Base-by-base conservation (phyloP, 2,329 filamentous ascomycete genomes). In the Fusarium floridanum region DNA sequence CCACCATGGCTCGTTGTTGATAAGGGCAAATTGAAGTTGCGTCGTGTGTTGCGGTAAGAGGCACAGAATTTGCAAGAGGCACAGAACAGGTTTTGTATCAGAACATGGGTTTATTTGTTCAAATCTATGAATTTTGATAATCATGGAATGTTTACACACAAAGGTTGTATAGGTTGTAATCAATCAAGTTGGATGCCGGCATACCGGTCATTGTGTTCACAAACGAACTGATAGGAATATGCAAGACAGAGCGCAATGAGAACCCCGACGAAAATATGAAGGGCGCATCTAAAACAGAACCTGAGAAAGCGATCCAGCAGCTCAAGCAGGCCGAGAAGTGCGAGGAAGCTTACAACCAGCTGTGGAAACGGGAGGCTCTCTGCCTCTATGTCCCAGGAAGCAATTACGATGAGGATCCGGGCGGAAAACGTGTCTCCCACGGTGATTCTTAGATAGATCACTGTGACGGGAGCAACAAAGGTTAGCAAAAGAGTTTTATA, bases 1-100 rank as follows among this genome's bases (percentile, higher is more conserved):
- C 67, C 56, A 59, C 67, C 39, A 39, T 50, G 39, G 27, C 48
- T 53, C 29, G 37, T 61, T 43, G 9, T 9, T 6, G 59, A 61
- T 61, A 61, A 36, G 39, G 22, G 6, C 1, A 34, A 34, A 32
- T 53, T 53, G 24, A 32, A n/a, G 17, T 12, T 53, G 27, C n/a
- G 27, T 53, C 48, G 17, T 32, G 27, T 53, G 17, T 32, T 32
- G 48, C 5, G 17, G 48, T 53, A 53, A 53, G 48, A 53, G 48
- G 48, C 48, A 29, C 45, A n/a, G 45, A 50, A 50, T 14, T 50
- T 50, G 45, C 16, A 48, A 48, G 43, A 48, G 22, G 43, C 22
- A 27, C 45, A 27, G 5, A 12, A 50, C 16, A 32, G 27, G 48
- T 27, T 53, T 32, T 53, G 27, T 53, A 20, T 53, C 6, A 53